phyloP scores from a whole-genome alignment of 2,329 filamentous ascomycete genomes.

The Aschersonia sp. region DNA sequence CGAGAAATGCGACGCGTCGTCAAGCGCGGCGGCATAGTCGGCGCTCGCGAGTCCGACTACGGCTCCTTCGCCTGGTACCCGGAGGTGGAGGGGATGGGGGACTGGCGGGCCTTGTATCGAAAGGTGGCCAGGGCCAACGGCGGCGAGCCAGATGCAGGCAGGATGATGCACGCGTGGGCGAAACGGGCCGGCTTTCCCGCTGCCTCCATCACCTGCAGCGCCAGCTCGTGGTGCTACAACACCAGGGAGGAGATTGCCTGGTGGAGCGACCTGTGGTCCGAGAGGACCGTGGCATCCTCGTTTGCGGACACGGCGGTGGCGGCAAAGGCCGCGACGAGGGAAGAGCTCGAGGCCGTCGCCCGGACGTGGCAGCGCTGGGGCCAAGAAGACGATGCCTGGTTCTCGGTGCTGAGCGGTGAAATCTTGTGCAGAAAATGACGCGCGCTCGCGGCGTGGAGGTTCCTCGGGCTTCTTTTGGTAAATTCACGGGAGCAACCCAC shows the following conservation, averaged over 20 bases:
- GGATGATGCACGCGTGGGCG: conserved; percentile 10
- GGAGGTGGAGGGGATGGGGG: conserved; percentile 6
- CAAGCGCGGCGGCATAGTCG: conserved; percentile 24
- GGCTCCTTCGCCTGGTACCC: conserved; percentile 11
- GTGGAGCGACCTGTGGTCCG: conserved; percentile 10
- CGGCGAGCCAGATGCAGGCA: conserved; percentile 9
- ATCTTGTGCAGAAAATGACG: conserved; percentile 2
- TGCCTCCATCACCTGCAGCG: conserved; percentile 4
- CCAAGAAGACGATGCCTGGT: conserved; percentile 6
- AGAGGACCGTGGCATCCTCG: conserved; percentile 6
- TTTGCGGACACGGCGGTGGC: conserved; percentile 2
- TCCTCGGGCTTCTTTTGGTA: too few relatives aligned
- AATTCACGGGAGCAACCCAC: too few relatives aligned
- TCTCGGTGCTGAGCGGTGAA: conserved; percentile 1
- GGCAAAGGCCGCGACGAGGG: conserved; percentile 3
- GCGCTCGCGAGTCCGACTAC: conserved; percentile 11
- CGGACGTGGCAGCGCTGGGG: conserved; percentile 5
- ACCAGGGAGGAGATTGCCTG: conserved; percentile 7
- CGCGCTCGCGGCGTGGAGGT: too few relatives aligned
- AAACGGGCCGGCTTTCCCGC: conserved; percentile 7
- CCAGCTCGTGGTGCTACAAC: conserved; percentile 10
- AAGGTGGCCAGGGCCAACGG: conserved; percentile 6
- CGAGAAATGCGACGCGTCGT: conserved; percentile 25
- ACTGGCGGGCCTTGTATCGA: conserved; percentile 8
- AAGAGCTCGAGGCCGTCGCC: conserved; percentile 1